Evolutionary conservation across 306 rosid genomes (phyloP).

Genomic region (Carpinus viminea): DNA sequence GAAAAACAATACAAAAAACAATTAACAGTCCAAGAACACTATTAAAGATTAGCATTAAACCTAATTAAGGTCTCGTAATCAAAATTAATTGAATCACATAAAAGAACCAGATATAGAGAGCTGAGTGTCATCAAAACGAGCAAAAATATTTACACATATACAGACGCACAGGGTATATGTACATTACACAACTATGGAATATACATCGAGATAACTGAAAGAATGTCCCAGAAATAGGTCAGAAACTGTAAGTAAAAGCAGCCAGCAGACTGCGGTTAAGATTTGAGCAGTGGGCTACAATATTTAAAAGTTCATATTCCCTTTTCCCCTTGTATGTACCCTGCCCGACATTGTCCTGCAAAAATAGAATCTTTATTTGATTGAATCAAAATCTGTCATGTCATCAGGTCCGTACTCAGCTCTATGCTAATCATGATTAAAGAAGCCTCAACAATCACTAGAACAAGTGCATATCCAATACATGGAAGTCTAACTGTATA

Average conservation of each 20-base stretch:
- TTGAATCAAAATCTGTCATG: not conserved
- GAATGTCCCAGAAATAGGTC: not conserved
- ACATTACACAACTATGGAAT: no score
- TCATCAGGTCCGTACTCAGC: not conserved
- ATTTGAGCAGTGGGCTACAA: no score
- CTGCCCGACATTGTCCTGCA: not conserved
- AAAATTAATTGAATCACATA: no score
- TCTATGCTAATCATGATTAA: not conserved
- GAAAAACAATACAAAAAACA: no score
- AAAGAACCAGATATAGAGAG: no score
- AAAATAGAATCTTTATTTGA: not conserved
- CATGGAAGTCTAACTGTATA: conserved; percentile 18
- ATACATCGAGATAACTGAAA: no score
- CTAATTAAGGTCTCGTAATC: no score
- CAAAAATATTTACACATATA: no score
- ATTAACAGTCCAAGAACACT: no score
- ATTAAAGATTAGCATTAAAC: no score
- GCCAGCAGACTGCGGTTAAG: not conserved
- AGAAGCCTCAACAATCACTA: conserved; percentile 13
- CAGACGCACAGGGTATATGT: no score
- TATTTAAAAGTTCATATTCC: not conserved
- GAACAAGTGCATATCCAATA: conserved; percentile 7
- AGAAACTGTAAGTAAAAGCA: not conserved
- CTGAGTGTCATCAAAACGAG: no score
- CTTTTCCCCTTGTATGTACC: not conserved